phyloP scores from a whole-genome alignment of 2,329 filamentous ascomycete species.

The Rhytidhysteron rufulum region DNA sequence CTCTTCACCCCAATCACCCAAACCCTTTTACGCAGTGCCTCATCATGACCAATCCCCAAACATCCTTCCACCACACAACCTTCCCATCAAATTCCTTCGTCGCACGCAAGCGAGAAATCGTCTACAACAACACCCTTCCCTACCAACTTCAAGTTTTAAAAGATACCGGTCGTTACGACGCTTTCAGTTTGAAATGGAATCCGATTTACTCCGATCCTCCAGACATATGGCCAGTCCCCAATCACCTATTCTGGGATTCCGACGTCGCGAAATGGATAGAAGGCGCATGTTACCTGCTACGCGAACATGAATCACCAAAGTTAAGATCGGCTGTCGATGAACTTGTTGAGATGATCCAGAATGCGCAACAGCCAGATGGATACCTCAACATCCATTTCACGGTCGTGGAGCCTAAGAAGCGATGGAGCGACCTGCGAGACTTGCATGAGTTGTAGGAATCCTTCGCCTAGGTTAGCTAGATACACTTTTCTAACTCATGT shows the following conservation, averaged over 20 bases:
- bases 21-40: background rate
- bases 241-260: conserved; percentile 59
- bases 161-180: conserved; percentile 36
- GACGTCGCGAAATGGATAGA: conserved; percentile 61
- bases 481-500: background rate
- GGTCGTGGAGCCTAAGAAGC: conserved; percentile 52
- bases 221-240: conserved; percentile 53
- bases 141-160: conserved; percentile 49
- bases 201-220: conserved; percentile 49
- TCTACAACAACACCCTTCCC: conserved; percentile 44
- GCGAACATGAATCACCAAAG: conserved; percentile 40
- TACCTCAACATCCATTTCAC: conserved; percentile 63
- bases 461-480: background rate
- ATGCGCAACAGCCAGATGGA: conserved; percentile 57
- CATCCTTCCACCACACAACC: conserved; percentile 33
- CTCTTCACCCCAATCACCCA: no score
- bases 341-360: conserved; percentile 55
- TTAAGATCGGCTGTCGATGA: conserved; percentile 52
- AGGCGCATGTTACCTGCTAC: conserved; percentile 56
- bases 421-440: conserved; percentile 58
- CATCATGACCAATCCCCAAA: conserved; percentile 35
- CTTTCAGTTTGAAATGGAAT: conserved; percentile 57
- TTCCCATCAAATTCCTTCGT: conserved; percentile 32
- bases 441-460: conserved; percentile 56
- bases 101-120: conserved; percentile 37